Conservation (phyloP, 768 basidiomycete species). For the Leccinum arenicola region DNA sequence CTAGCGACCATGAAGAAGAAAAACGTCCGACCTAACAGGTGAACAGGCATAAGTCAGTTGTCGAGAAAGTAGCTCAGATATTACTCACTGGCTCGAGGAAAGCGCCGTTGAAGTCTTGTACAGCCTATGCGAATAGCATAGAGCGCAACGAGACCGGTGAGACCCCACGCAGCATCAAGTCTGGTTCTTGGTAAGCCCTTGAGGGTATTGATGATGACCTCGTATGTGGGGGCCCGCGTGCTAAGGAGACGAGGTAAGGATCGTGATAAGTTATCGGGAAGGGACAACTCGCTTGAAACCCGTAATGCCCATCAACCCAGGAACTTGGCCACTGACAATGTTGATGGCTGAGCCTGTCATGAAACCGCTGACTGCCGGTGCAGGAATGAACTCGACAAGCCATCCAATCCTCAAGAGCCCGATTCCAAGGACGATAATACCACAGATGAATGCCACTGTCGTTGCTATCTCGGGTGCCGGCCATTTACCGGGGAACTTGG, state of each 20-base stretch:
- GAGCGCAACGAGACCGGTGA: not conserved
- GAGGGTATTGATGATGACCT: not conserved
- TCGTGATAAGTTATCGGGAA: not conserved
- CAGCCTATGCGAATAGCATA: not conserved
- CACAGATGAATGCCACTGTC: not conserved
- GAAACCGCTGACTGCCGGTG: not conserved
- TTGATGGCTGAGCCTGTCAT: not conserved
- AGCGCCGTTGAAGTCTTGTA: not conserved
- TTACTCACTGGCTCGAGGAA: not conserved
- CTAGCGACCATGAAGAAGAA: not conserved
- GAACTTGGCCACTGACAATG: not conserved
- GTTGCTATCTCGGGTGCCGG: not conserved
- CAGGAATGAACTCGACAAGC: not conserved
- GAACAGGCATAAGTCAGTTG: not conserved
- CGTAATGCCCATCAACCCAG: not conserved
- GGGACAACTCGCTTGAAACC: not conserved
- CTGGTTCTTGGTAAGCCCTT: not conserved
- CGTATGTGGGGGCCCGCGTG: not conserved
- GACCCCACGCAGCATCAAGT: not conserved
- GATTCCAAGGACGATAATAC: not conserved
- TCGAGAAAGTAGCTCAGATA: not conserved
- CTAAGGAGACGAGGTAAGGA: not conserved
- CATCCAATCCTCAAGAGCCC: not conserved
- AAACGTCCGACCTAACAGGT: not conserved
- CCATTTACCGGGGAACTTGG: not conserved